Conservation (phyloP, 2,329 filamentous ascomycete species). For the Aspergillus flavus region DNA sequence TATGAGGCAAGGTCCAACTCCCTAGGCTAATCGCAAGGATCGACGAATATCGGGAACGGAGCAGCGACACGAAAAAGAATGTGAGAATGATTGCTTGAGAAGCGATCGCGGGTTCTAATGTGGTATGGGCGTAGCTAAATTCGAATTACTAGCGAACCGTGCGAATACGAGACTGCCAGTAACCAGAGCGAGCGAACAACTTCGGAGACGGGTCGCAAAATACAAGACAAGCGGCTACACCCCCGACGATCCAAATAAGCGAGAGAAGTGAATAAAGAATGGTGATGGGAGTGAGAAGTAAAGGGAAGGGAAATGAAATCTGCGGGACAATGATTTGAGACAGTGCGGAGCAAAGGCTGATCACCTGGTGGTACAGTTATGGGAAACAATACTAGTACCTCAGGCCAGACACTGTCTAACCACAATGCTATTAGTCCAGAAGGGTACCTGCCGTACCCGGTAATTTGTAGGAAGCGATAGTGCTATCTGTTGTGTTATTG, state of each 20-base stretch:
- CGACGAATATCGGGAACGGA: background rate
- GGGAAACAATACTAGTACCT: background rate
- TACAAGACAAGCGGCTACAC: background rate
- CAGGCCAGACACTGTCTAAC: background rate
- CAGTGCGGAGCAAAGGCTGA: background rate
- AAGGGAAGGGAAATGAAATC: constrained; percentile 1
- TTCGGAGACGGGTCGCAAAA: background rate
- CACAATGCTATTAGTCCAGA: background rate
- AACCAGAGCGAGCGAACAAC: constrained; percentile 9
- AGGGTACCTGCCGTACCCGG: background rate
- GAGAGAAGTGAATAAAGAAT: background rate
- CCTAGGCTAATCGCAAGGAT: background rate
- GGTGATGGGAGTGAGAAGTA: background rate
- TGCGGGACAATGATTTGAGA: constrained; percentile 5
- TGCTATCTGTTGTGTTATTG: background rate
- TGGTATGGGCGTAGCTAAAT: background rate
- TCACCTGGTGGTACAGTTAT: constrained; percentile 1
- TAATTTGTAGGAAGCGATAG: background rate
- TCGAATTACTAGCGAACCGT: background rate
- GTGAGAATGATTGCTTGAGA: background rate
- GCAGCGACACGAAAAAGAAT: background rate
- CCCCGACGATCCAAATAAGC: background rate
- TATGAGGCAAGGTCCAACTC: background rate
- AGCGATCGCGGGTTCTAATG: background rate
- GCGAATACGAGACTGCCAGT: background rate